Base-by-base conservation (phyloP, 257 asterid species). In the Jaltomata sinuosa region DNA sequence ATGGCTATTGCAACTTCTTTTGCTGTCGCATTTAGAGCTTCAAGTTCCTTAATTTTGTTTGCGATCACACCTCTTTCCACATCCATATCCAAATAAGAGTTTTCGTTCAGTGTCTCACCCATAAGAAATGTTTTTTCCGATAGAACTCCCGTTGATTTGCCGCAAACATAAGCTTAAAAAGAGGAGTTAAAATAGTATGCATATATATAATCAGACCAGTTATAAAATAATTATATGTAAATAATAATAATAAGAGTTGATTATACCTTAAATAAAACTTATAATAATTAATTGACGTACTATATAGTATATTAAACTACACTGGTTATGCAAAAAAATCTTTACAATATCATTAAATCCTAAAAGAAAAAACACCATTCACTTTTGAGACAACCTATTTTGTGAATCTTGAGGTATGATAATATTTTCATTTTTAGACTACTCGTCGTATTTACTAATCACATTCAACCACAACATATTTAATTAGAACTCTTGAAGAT, bases 81-180 rank as follows among this genome's bases (percentile, higher is more conserved):
- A 21, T 88, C 64, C 50, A 91, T 90, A 88, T 93, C 93, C 25
- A 93, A 83, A 57, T 72, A 36, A 0, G 50, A 32, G 40, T 86
- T 85, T 36, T 93, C 92, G 16, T 84, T 36, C 3, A 89, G 88
- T 19, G 94, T 89, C 38, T 91, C 92, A 0, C 90, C 92, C 91
- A 89, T 85, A 2, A 25, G 31, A n/a, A 89, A 68, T n/a, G 90
- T 74, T 85, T 79, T 87, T 87, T 93, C 97, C 2, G 40, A 81
- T 45, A 89, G 59, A 16, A 91, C 55, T 15, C 94, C 94, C 2
- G 11, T 87, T n/a, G 68, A 47, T n/a, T 89, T 86, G 12, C 92
- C 91, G 27, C 86, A 87, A 62, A 92, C 97, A 83, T 84, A 93
- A 3, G 90, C 93, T 90, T 40, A 22, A 59, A 49, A 50, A 27